These are phyloP conservation scores for Austroboletus eburneus DNA, from an alignment of 768 basidiomycete genomes.

Conservation along the genomic window DNA sequence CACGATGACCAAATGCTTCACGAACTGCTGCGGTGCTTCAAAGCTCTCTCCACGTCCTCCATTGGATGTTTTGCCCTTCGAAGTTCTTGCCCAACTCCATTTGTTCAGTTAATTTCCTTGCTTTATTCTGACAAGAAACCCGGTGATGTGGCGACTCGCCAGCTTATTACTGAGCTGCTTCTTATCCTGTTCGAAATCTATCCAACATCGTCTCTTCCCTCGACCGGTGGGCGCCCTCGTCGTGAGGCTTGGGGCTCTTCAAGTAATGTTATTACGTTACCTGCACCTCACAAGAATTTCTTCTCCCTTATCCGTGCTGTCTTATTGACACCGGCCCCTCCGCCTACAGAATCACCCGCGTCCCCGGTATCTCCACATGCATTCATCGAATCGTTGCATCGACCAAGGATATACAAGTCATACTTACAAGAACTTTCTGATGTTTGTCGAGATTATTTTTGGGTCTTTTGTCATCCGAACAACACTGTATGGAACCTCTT, in stretches of 20 bases:
- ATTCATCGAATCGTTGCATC: conserved; percentile 72
- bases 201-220: conserved; percentile 64
- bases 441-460: conserved; percentile 90
- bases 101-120: conserved; percentile 74
- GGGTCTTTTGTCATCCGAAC: conserved; percentile 95
- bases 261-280: conserved; percentile 58
- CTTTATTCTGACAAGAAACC: conserved; percentile 98
- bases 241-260: conserved; percentile 56
- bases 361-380: conserved; percentile 67
- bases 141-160: conserved; percentile 85
- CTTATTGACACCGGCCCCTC: conserved; percentile 69
- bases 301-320: conserved; percentile 73
- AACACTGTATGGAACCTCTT: conserved; percentile 86
- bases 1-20: conserved; percentile 94
- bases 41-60: conserved; percentile 85
- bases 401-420: conserved; percentile 70
- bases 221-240: conserved; percentile 36
- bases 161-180: conserved; percentile 86
- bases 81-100: conserved; percentile 85
- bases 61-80: conserved; percentile 89
- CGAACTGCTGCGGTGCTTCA: conserved; percentile 89
- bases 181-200: conserved; percentile 88
- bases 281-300: conserved; percentile 65
- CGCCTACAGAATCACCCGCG: conserved; percentile 57
- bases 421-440: conserved; percentile 85